Evolutionary conservation across 108 stramenopile genomes (phyloP).

Genomic region (Seminavis robusta): DNA sequence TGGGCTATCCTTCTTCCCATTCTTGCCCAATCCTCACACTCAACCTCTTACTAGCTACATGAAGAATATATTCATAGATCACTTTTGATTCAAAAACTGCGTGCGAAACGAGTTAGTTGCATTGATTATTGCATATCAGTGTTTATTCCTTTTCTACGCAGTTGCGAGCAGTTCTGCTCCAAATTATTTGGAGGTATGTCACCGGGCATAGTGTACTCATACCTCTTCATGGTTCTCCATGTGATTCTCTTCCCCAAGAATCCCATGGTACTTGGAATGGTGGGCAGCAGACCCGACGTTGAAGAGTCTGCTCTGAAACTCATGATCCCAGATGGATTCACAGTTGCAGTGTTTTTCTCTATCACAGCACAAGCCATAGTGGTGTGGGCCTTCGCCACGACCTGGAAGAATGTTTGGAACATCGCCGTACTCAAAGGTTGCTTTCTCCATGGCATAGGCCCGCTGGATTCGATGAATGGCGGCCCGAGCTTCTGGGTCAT

Average conservation of each 20-base stretch:
- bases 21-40: no score
- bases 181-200: no score
- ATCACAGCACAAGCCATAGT: slow-evolving; percentile 45
- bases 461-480: slow-evolving; percentile 21
- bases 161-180: no score
- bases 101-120: no score
- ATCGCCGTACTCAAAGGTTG: slow-evolving; percentile 31
- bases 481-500: slow-evolving; percentile 16
- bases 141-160: no score
- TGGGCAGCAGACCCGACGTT: slow-evolving; percentile 25
- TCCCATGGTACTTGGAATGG: slow-evolving; percentile 30
- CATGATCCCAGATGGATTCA: background rate
- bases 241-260: slow-evolving; percentile 27
- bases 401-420: slow-evolving; percentile 23
- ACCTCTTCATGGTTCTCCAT: no score
- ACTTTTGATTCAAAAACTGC: no score
- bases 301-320: slow-evolving; percentile 27
- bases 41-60: no score
- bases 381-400: slow-evolving; percentile 26
- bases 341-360: slow-evolving; percentile 29
- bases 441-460: slow-evolving; percentile 36
- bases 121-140: no score
- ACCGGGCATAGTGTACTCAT: no score
- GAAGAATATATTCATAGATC: no score
- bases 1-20: no score